Evolutionary conservation across 179 eudicot species (phyloP).

Genomic region (Vitellaria paradoxa): DNA sequence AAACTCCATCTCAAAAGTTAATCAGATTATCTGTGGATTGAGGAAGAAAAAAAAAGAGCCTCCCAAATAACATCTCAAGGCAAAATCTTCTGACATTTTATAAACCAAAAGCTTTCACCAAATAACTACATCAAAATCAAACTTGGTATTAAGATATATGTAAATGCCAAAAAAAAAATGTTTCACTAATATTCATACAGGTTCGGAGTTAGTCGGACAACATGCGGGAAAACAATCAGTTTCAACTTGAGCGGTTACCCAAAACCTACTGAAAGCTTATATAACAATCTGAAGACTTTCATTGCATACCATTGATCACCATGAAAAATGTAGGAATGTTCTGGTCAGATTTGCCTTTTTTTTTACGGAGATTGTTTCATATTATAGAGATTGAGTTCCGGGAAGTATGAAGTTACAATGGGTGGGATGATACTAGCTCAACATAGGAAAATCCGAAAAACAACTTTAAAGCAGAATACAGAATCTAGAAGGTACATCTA

Average conservation of each 20-base stretch:
- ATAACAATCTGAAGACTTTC: too few relatives aligned
- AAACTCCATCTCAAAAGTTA: background rate
- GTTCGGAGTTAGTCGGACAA: too few relatives aligned
- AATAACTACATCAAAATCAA: too few relatives aligned
- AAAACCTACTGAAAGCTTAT: too few relatives aligned
- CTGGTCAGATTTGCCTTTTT: background rate
- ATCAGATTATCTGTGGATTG: background rate
- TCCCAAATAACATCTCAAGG: background rate
- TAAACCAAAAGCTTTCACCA: too few relatives aligned
- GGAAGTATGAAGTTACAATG: background rate
- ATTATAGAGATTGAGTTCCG: background rate
- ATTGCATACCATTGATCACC: background rate
- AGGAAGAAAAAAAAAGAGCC: background rate
- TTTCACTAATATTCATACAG: too few relatives aligned
- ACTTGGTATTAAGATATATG: too few relatives aligned
- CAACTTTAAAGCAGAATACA: background rate
- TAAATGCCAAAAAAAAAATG: background rate
- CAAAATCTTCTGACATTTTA: background rate
- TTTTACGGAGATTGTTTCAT: background rate
- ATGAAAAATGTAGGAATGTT: background rate
- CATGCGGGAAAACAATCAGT: too few relatives aligned
- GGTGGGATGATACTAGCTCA: background rate
- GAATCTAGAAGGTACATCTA: slow-evolving; percentile 3
- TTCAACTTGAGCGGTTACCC: too few relatives aligned
- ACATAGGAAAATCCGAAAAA: background rate